phyloP scores from a whole-genome alignment of 371 early-diverging fungal genomes.

The Dichotomocladium elegans region DNA sequence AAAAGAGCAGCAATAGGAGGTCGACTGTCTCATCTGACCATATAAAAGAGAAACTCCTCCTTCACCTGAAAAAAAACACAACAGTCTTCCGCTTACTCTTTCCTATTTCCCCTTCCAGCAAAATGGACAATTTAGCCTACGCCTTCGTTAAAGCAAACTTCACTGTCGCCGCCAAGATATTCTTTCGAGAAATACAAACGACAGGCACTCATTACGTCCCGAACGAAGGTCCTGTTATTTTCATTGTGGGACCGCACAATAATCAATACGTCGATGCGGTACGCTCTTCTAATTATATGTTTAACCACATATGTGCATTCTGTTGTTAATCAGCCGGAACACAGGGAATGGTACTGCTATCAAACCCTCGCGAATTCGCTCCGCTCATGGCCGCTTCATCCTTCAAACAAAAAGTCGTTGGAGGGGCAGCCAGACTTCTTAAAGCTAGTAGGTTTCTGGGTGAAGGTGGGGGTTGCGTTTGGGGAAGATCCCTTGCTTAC shows the following conservation, averaged over 20 bases:
- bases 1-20: no score
- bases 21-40: no score
- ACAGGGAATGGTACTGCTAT: slow-evolving; percentile 63
- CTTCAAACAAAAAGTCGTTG: slow-evolving; percentile 70
- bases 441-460: slow-evolving; percentile 43
- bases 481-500: not conserved
- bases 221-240: slow-evolving; percentile 70
- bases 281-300: not conserved
- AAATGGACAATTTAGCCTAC: no score
- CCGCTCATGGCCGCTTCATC: slow-evolving; percentile 73
- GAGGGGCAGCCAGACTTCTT: slow-evolving; percentile 56
- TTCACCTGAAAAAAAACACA: no score
- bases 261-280: slow-evolving; percentile 61
- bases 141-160: no score
- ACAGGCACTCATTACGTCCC: slow-evolving; percentile 77
- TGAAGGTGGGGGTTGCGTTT: not conserved
- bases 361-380: slow-evolving; percentile 63
- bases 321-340: slow-evolving; percentile 70
- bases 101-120: no score
- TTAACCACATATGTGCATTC: not conserved
- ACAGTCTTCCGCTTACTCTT: no score
- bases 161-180: slow-evolving; percentile 53
- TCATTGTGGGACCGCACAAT: slow-evolving; percentile 84
- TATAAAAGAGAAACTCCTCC: no score
- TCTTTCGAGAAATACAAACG: slow-evolving; percentile 74